These are phyloP conservation scores for Hymenochaete sp. DNA, from an alignment of 1,284 basidiomycete species.

Conservation along the genomic window DNA sequence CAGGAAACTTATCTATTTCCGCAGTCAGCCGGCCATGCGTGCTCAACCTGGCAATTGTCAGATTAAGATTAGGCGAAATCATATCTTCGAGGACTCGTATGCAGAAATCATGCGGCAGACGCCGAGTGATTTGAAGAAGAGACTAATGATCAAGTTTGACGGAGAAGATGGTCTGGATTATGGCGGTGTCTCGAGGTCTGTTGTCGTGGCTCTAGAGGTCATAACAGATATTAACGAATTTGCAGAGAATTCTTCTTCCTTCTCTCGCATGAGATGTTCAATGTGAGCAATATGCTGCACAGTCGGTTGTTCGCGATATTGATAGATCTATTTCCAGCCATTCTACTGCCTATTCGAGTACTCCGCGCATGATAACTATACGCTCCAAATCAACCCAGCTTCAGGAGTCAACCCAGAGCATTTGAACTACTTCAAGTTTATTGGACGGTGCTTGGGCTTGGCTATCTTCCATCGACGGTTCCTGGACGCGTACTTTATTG, in stretches of 20 bases:
- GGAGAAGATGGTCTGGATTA: slow-evolving; percentile 98
- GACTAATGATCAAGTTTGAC: slow-evolving; percentile 98
- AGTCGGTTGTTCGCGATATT: background rate
- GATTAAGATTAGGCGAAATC: slow-evolving; percentile 87
- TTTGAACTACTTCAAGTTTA: slow-evolving; percentile 97
- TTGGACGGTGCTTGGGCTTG: slow-evolving; percentile 83
- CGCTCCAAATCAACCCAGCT: slow-evolving; percentile 90
- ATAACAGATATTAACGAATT: slow-evolving; percentile 7
- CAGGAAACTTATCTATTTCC: slow-evolving; percentile 97
- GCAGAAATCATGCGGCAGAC: slow-evolving; percentile 92
- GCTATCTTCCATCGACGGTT: slow-evolving; percentile 96
- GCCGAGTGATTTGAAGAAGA: slow-evolving; percentile 92
- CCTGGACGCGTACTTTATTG: slow-evolving; percentile 94
- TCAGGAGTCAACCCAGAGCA: slow-evolving; percentile 95
- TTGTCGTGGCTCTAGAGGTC: slow-evolving; percentile 12
- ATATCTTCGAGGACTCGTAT: slow-evolving; percentile 96
- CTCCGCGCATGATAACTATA: slow-evolving; percentile 95
- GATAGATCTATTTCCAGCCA: slow-evolving; percentile 32
- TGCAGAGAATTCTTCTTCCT: slow-evolving; percentile 75
- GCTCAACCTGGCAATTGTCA: slow-evolving; percentile 90
- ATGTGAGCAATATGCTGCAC: slow-evolving; percentile 25
- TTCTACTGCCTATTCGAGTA: slow-evolving; percentile 97
- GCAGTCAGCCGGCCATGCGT: slow-evolving; percentile 92
- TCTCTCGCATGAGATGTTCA: slow-evolving; percentile 92
- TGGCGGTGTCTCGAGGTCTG: slow-evolving; percentile 88